Base-by-base conservation (phyloP, 1,284 basidiomycete genomes). In the Ganoderma boninense region DNA sequence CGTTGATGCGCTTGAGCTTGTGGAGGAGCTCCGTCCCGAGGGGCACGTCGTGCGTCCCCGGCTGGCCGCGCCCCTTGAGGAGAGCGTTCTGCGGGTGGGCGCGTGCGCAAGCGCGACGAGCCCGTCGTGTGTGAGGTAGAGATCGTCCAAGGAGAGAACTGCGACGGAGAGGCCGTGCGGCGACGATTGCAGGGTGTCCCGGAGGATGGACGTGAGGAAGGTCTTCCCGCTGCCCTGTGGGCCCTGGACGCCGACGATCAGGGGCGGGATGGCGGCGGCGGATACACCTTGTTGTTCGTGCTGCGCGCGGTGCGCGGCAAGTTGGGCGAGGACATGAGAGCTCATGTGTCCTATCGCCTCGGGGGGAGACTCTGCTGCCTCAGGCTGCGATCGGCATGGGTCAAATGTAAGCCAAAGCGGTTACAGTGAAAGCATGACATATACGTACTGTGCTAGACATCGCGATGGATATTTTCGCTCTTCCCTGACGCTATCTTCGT, bases 221-320 rank as follows among this genome's bases (percentile, higher is more conserved):
- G 95, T 91, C 84, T 96, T 95, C 46, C 95, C 95, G 71, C 91
- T 91, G 20, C 93, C 93, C 80, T 97, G 96, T 0, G 95, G 95
- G 0, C 96, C 96, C 82, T 97, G 96, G 16, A 97, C 78, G 1
- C 91, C 95, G 11, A 96, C 89, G 70, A 94, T 91, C 23, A 95
- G 82, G 5, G 93, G 92, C 20, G 80, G 75, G 6, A n/a, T 10
- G 4, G n/a, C 11, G 32, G 7, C 0, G 1, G 4, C 42, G 2
- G 13, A 11, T 16, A n/a, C 10, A 0, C 40, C 4, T 23, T 42
- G 20, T 61, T 23, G 20, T 10, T 38, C 23, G 46, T 67, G 69
- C 23, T 62, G 73, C 20, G 73, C 49, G 10, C 80, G 79, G 71
- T 82, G 79, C 4, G 66, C 59, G 40, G 74, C 59, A 14, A 83